A percentile compares a stretch with the other conserved stretches of the same genome.
phyloP scores from a whole-genome alignment of 257 asterid species.

The Solanum medicagineum region DNA sequence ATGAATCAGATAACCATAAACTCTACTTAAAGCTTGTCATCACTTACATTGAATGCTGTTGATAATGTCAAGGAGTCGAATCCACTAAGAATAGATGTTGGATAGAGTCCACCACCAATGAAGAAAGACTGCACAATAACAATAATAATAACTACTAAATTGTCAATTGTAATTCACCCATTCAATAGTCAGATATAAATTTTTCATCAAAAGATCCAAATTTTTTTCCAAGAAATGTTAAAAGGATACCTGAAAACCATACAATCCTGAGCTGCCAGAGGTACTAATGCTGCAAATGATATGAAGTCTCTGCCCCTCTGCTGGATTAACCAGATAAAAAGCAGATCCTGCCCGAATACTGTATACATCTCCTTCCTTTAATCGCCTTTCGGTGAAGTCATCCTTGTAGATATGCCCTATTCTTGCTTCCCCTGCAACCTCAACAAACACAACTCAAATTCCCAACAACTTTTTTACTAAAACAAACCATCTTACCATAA shows the following conservation, averaged over 20 bases:
- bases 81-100: slow-evolving; percentile 66
- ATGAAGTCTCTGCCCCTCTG: slow-evolving; percentile 58
- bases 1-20: neutral
- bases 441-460: neutral
- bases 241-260: slow-evolving; percentile 45
- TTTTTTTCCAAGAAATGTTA: neutral
- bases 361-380: slow-evolving; percentile 67
- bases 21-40: neutral
- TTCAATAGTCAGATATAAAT: neutral
- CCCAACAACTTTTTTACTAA: neutral
- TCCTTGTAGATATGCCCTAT: slow-evolving; percentile 70
- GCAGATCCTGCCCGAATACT: slow-evolving; percentile 65
- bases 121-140: slow-evolving; percentile 49
- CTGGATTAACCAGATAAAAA: slow-evolving; percentile 58
- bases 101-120: slow-evolving; percentile 72
- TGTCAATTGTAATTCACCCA: neutral
- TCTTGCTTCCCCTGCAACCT: slow-evolving; percentile 59
- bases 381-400: slow-evolving; percentile 43
- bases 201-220: neutral
- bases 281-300: slow-evolving; percentile 61
- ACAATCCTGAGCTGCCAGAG: slow-evolving; percentile 34
- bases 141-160: too few species aligned
- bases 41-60: slow-evolving; percentile 64
- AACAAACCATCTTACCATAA: neutral
- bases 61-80: slow-evolving; percentile 57